A percentile compares a stretch with the other conserved stretches of the same genome.
These are phyloP conservation scores for Sarocladiaceae sp. DNA, from an alignment of 2,329 filamentous ascomycete genomes.

Conservation along the genomic window DNA sequence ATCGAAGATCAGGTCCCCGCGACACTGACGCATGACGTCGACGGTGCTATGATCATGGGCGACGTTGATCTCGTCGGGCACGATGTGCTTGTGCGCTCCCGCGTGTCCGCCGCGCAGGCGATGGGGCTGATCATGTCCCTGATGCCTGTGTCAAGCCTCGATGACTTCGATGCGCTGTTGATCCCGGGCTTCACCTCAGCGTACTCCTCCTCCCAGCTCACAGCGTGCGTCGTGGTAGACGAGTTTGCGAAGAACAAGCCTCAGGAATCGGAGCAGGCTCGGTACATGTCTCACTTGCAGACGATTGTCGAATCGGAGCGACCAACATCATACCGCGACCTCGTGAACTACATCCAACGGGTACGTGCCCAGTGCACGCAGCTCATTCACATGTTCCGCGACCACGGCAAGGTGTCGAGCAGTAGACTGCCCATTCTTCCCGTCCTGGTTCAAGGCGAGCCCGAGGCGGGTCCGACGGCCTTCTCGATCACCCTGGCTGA, in stretches of 20 bases:
- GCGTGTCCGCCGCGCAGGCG: slow-evolving; percentile 80
- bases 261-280: slow-evolving; percentile 33
- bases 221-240: slow-evolving; percentile 78
- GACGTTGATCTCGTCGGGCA: slow-evolving; percentile 92
- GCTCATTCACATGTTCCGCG: slow-evolving; percentile 84
- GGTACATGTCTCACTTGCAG: slow-evolving; percentile 63
- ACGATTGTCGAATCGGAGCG: slow-evolving; percentile 77
- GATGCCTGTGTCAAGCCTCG: slow-evolving; percentile 59
- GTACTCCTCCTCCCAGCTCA: slow-evolving; percentile 82
- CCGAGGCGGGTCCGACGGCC: slow-evolving; percentile 84
- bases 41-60: slow-evolving; percentile 96
- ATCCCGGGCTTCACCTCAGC: slow-evolving; percentile 65
- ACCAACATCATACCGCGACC: slow-evolving; percentile 79
- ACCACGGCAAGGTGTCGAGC: slow-evolving; percentile 77
- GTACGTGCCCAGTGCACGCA: slow-evolving; percentile 89
- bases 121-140: slow-evolving; percentile 79
- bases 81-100: slow-evolving; percentile 83
- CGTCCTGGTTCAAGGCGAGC: slow-evolving; percentile 89
- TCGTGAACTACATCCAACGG: slow-evolving; percentile 85
- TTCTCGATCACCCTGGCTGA: slow-evolving; percentile 88
- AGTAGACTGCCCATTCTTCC: slow-evolving; percentile 75
- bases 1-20: slow-evolving; percentile 58
- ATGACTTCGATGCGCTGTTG: slow-evolving; percentile 61
- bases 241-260: slow-evolving; percentile 70
- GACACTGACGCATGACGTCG: slow-evolving; percentile 82